A percentile compares a stretch with the other conserved stretches of the same genome.
phyloP scores from a whole-genome alignment of 2,329 filamentous ascomycete species.

The Cladosporium phlei region DNA sequence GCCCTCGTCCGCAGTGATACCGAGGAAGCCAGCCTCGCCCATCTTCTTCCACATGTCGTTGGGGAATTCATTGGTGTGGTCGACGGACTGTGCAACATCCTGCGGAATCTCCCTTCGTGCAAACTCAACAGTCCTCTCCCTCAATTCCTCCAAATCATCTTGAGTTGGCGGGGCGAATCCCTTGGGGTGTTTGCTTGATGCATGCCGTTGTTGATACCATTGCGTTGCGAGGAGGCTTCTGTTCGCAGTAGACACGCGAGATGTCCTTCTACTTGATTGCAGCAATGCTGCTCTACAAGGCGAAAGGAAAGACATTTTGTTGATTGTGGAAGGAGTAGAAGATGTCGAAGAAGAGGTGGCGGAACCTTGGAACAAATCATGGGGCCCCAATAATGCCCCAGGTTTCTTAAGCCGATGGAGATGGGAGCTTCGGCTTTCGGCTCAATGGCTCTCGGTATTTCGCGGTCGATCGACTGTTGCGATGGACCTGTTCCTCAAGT shows the following conservation, averaged over 20 bases:
- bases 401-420: slow-evolving; percentile 3
- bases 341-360: too few species aligned
- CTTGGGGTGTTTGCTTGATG: slow-evolving; percentile 65
- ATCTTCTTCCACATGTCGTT: slow-evolving; percentile 89
- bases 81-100: slow-evolving; percentile 75
- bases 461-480: neutral
- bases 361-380: neutral
- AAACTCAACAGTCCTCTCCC: slow-evolving; percentile 84
- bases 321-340: too few species aligned
- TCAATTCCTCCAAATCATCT: slow-evolving; percentile 72
- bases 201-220: slow-evolving; percentile 32
- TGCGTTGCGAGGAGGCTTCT: slow-evolving; percentile 15
- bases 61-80: slow-evolving; percentile 83
- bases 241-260: slow-evolving; percentile 1
- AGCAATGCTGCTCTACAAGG: slow-evolving; percentile 23
- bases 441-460: neutral
- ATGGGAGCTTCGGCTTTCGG: slow-evolving; percentile 8
- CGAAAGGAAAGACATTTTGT: slow-evolving; percentile 10
- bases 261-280: slow-evolving; percentile 15
- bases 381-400: neutral
- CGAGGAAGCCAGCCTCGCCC: slow-evolving; percentile 82
- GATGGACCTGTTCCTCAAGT: neutral
- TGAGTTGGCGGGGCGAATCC: slow-evolving; percentile 65
- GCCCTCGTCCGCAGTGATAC: slow-evolving; percentile 88
- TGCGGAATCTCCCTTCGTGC: slow-evolving; percentile 79